Evolutionary conservation across 768 basidiomycete genomes (phyloP).

Genomic region (Cyclocybe aegerita): DNA sequence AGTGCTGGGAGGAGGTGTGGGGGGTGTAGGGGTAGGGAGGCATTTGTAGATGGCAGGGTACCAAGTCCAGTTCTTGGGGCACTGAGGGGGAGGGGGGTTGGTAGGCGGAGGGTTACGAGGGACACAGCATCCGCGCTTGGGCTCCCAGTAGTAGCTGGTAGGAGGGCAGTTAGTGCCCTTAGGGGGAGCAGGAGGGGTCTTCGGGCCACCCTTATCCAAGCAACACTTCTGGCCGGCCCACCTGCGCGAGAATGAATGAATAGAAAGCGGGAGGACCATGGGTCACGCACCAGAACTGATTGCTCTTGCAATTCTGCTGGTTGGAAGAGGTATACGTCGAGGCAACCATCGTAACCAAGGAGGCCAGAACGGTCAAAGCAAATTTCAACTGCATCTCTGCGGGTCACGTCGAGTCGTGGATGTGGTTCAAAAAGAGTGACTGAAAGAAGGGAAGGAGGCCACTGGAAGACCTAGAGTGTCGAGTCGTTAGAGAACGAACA

Average conservation of each 20-base stretch:
- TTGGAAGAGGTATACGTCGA: too few species aligned
- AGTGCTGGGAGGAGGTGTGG: constrained; percentile 34
- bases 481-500: constrained; percentile 7
- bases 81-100: constrained; percentile 49
- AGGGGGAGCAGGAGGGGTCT: constrained; percentile 42
- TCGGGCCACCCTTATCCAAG: constrained; percentile 40
- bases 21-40: constrained; percentile 32
- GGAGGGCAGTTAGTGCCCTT: constrained; percentile 45
- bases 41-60: constrained; percentile 39
- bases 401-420: constrained; percentile 22
- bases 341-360: too few species aligned
- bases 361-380: constrained; percentile 31
- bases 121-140: constrained; percentile 49
- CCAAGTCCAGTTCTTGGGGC: constrained; percentile 48
- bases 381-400: constrained; percentile 22
- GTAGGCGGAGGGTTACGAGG: constrained; percentile 41
- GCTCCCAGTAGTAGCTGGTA: constrained; percentile 53
- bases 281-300: constrained; percentile 28
- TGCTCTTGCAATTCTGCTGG: constrained; percentile 21
- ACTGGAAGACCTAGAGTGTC: constrained; percentile 8
- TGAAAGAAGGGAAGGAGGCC: constrained; percentile 14
- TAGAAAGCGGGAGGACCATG: not conserved
- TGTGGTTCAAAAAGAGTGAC: constrained; percentile 13
- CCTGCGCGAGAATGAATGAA: constrained; percentile 20
- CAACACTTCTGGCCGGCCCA: constrained; percentile 36